A percentile compares a stretch with the other conserved stretches of the same genome.
Conservation (phyloP, 2,329 filamentous ascomycete species). For the Sarocladiaceae sp. region DNA sequence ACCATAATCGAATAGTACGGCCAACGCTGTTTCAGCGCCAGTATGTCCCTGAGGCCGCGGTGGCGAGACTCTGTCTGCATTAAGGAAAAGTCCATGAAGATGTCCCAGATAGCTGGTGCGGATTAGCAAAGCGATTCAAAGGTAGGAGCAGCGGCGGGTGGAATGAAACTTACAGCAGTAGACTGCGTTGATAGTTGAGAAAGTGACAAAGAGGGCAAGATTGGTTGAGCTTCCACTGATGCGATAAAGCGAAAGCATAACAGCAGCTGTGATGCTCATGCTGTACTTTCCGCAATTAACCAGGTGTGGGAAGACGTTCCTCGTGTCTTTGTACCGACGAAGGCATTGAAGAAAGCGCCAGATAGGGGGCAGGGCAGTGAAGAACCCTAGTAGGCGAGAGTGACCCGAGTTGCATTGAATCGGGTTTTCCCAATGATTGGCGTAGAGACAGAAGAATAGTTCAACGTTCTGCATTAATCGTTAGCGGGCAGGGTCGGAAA, state of each 20-base stretch:
- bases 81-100: constrained; percentile 95
- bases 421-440: constrained; percentile 67
- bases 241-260: constrained; percentile 76
- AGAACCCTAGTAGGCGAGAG: constrained; percentile 79
- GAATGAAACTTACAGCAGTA: constrained; percentile 62
- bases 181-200: constrained; percentile 73
- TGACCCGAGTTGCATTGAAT: constrained; percentile 77
- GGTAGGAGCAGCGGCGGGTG: background rate
- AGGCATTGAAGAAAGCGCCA: constrained; percentile 90
- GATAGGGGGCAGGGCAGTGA: constrained; percentile 74
- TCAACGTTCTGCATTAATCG: constrained; percentile 70
- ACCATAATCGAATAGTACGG: constrained; percentile 83
- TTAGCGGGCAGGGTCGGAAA: background rate
- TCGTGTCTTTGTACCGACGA: constrained; percentile 80
- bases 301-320: constrained; percentile 84
- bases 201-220: constrained; percentile 70
- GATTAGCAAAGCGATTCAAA: background rate
- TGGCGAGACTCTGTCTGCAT: constrained; percentile 67
- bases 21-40: constrained; percentile 73
- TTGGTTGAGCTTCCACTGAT: constrained; percentile 53
- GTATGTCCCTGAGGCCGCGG: constrained; percentile 65
- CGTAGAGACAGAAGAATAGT: constrained; percentile 91
- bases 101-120: constrained; percentile 70
- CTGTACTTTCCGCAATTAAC: constrained; percentile 89
- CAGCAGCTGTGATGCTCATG: constrained; percentile 74